These are phyloP conservation scores for Venturia carpophila DNA, from an alignment of 2,329 filamentous ascomycete genomes.

Conservation along the genomic window DNA sequence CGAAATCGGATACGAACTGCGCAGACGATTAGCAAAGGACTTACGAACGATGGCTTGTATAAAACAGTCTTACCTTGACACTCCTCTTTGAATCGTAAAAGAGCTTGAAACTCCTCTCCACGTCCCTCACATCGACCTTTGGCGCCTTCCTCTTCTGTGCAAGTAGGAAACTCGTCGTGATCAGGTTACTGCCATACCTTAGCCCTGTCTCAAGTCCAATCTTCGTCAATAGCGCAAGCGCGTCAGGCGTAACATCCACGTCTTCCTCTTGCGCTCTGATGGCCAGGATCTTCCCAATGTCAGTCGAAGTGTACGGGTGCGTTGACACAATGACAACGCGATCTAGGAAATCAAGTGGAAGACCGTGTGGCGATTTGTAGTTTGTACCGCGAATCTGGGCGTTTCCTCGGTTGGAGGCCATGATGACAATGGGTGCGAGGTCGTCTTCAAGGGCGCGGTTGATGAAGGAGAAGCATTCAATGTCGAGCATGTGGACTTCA, in stretches of 20 bases:
- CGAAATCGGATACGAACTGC: slow-evolving; percentile 74
- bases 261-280: slow-evolving; percentile 95
- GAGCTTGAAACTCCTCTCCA: slow-evolving; percentile 85
- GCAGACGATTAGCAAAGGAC: not conserved
- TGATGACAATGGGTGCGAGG: slow-evolving; percentile 93
- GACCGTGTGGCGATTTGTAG: slow-evolving; percentile 85
- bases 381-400: slow-evolving; percentile 88
- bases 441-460: slow-evolving; percentile 95
- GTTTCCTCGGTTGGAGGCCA: slow-evolving; percentile 94
- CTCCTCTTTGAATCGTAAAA: slow-evolving; percentile 88
- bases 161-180: slow-evolving; percentile 86
- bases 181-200: slow-evolving; percentile 94
- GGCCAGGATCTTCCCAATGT: slow-evolving; percentile 85
- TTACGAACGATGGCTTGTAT: slow-evolving; percentile 21
- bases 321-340: slow-evolving; percentile 95
- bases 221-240: slow-evolving; percentile 87
- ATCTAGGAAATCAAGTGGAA: slow-evolving; percentile 93
- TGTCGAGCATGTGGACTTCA: slow-evolving; percentile 99
- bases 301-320: slow-evolving; percentile 69
- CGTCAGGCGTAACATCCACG: slow-evolving; percentile 82
- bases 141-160: slow-evolving; percentile 77
- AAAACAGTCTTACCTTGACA: slow-evolving; percentile 49
- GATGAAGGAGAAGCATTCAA: slow-evolving; percentile 98
- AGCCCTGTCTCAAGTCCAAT: slow-evolving; percentile 89
- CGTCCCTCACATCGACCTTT: slow-evolving; percentile 77